Evolutionary conservation across 208 protist species (phyloP).

Genomic region (Crithidia fasciculata): DNA sequence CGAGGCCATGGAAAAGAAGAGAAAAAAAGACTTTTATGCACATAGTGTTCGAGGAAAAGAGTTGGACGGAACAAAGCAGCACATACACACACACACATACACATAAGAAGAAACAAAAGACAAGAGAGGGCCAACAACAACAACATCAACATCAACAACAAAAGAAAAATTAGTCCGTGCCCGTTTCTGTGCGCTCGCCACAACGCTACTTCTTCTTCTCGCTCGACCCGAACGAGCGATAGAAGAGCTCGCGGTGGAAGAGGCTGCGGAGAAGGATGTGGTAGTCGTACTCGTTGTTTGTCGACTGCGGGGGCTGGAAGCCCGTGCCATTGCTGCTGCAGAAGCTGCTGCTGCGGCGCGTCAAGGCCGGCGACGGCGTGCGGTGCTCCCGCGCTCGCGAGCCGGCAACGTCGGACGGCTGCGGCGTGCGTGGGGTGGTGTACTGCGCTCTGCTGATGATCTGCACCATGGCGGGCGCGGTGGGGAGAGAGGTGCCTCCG

Average conservation of each 20-base stretch:
- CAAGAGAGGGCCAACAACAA: not conserved
- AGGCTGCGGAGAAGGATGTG: conserved; percentile 22
- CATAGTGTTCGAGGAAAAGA: no score
- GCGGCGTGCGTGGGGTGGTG: conserved; percentile 20
- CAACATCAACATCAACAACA: not conserved
- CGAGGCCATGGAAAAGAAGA: no score
- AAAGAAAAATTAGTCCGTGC: not conserved
- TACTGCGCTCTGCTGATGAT: conserved; percentile 18
- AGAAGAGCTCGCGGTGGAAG: conserved; percentile 26
- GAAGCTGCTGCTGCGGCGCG: conserved; percentile 17
- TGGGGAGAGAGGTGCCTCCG: not conserved
- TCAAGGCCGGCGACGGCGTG: conserved; percentile 12
- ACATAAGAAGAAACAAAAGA: not conserved
- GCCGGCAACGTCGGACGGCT: not conserved
- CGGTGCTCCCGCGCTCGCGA: not conserved
- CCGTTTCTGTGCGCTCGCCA: not conserved
- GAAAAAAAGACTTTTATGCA: no score
- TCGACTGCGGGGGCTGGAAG: not conserved
- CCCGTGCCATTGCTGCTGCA: conserved; percentile 4
- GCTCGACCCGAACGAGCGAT: not conserved
- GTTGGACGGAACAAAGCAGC: not conserved
- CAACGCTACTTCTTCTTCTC: conserved; percentile 14
- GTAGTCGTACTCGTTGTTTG: conserved; percentile 27
- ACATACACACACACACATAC: not conserved
- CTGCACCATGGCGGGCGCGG: conserved; percentile 4